Conservation (phyloP, 2,329 filamentous ascomycete species). For the Escovopsis sp. region DNA sequence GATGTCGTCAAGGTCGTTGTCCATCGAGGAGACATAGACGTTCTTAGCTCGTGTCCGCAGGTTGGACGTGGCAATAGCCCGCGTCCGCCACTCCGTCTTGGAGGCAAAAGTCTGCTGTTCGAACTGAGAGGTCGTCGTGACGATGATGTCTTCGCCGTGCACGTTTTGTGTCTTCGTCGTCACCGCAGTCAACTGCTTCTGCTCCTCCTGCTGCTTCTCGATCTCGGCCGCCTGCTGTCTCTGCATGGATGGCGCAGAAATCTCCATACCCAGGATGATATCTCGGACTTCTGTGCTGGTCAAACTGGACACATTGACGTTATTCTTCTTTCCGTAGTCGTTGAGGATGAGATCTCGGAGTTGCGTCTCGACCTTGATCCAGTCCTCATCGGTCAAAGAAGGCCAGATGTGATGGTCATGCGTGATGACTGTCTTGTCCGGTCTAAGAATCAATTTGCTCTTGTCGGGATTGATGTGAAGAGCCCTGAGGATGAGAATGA, state of each 20-base stretch:
- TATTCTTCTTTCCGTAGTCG: slow-evolving; percentile 99
- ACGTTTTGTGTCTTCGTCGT: slow-evolving; percentile 98
- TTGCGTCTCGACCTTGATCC: slow-evolving; percentile 98
- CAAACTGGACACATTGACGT: slow-evolving; percentile 93
- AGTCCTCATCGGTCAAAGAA: slow-evolving; percentile 82
- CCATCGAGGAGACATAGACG: slow-evolving; percentile 95
- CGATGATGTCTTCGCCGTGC: slow-evolving; percentile 93
- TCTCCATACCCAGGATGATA: slow-evolving; percentile 99
- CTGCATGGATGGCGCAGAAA: slow-evolving; percentile 94
- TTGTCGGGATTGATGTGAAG: slow-evolving; percentile 97
- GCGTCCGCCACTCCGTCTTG: slow-evolving; percentile 96
- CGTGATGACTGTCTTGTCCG: slow-evolving; percentile 96
- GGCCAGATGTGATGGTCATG: slow-evolving; percentile 99
- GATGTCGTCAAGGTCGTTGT: slow-evolving; percentile 77
- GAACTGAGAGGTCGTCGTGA: slow-evolving; percentile 94
- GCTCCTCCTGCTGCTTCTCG: slow-evolving; percentile 96
- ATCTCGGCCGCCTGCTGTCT: slow-evolving; percentile 97
- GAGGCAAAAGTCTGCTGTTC: slow-evolving; percentile 96
- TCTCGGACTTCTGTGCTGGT: slow-evolving; percentile 95
- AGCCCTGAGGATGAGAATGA: slow-evolving; percentile 84
- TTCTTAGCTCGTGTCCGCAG: slow-evolving; percentile 89
- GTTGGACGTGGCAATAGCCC: slow-evolving; percentile 93
- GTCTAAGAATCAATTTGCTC: slow-evolving; percentile 86
- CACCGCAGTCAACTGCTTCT: slow-evolving; percentile 89
- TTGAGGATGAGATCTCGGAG: slow-evolving; percentile 91